Base-by-base conservation (phyloP, 2,329 filamentous ascomycete genomes). In the Cercospora citrullina region DNA sequence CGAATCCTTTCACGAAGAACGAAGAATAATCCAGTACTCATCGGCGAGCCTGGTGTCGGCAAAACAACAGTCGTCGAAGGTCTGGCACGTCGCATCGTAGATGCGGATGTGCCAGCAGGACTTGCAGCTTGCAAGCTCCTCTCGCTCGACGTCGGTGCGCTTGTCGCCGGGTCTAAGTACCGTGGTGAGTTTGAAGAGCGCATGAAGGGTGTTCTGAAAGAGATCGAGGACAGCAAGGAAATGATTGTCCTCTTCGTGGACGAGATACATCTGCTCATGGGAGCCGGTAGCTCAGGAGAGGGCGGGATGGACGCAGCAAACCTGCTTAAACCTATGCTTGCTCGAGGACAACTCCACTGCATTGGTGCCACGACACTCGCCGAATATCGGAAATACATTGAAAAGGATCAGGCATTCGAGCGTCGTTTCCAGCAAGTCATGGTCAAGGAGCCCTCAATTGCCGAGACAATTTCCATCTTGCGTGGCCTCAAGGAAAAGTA, bases 281-380 rank as follows among this genome's bases (percentile, higher is more conserved):
- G 95, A 68, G 95, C 95, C 72, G 95, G 95, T 68, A 90, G 93
- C 42, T 94, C 91, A 64, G 95, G 95, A 66, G 94, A 98, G 79
- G 95, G 95, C 72, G 95, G 95, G 75, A 99, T 99, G 95, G 95
- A 99, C 78, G 95, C 95, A 60, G 95, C 95, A 76, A 99, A 99
- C 80, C 84, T 99, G 75, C 87, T 99, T 71, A 99, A 99, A 84
- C 95, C 95, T 67, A 98, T 98, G 94, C 87, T 99, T 73, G 95
- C 95, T 69, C 90, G 95, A 77, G 95, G 95, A 64, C 94, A 98
- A 80, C 85, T 99, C 68, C 95, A 99, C 85, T 99, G 95, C 77
- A 98, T 99, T 71, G 95, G 95, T 80, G 95, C 95, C 5, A 99
- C 95, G 1, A 99, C 95, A 1, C 87, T 99, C 67, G 89, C 89